Base-by-base conservation (phyloP, 2,329 filamentous ascomycete species). In the Sporothrix luriei region DNA sequence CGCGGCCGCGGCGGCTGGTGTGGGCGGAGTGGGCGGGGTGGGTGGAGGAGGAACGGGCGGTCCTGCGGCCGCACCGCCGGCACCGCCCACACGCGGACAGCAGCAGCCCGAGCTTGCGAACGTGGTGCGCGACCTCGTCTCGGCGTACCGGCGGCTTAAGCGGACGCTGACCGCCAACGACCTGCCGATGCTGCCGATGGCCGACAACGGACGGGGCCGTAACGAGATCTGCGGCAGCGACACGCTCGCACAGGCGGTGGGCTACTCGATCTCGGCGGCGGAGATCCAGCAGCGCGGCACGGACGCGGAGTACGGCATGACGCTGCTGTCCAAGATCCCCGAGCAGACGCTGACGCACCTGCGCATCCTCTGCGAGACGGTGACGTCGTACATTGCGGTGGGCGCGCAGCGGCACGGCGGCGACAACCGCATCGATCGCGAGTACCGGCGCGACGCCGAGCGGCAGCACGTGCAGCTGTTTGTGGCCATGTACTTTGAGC, bases 201-300 rank as follows among this genome's bases (percentile, higher is more conserved):
- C n/a, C 48, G n/a, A 73, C 78, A 55, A 73, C 78, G 16, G 71
- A 72, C 68, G 24, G 75, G 72, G 74, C 73, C 2, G 73, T 19
- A 81, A 83, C 65, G 82, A 87, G 69, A 77, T 90, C 5, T 80
- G 79, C 69, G 80, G 78, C 26, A 86, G 85, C 70, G 88, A 91
- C 74, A 84, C 85, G 1, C 79, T 93, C 13, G 85, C 88, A 16
- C 84, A 84, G 70, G 83, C 88, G 1, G 88, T 97, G 16, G 94
- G 92, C 1, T 93, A 89, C 77, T 94, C 94, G 0, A 93, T 99
- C 70, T 90, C 93, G 10, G 89, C 93, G 0, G 89, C 92, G 4
- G 95, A 99, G 80, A 97, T 98, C 73, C 90, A 94, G 73, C 93
- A 97, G 78, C 90, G 95, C 74, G 95, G 95, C 7, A 84, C 93